phyloP scores from a whole-genome alignment of 768 basidiomycete genomes.

The Trametes coccinea region DNA sequence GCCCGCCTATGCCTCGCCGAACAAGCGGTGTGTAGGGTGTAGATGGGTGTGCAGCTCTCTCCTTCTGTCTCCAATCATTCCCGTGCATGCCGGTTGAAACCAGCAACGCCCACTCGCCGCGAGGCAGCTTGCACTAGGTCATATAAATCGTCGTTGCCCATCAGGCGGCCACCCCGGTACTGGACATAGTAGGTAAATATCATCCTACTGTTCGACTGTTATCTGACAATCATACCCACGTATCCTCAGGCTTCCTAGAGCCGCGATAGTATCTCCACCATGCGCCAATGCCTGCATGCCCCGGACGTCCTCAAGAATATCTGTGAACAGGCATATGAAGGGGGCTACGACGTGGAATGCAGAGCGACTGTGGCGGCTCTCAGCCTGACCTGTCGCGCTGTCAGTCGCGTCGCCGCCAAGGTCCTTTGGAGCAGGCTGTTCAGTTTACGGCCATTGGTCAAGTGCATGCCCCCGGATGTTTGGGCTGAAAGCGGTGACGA shows the following conservation, averaged over 20 bases:
- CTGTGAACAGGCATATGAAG: constrained; percentile 19
- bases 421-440: constrained; percentile 20
- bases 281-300: neutral
- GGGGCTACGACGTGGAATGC: constrained; percentile 16
- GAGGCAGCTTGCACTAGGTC: constrained; percentile 4
- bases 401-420: constrained; percentile 7
- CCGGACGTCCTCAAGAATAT: constrained; percentile 16
- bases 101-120: neutral
- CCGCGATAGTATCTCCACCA: neutral
- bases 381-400: neutral
- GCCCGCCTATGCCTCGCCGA: neutral
- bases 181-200: too few relatives aligned
- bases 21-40: neutral
- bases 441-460: constrained; percentile 17
- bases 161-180: too few relatives aligned
- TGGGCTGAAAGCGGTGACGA: constrained; percentile 8
- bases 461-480: constrained; percentile 17
- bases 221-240: too few relatives aligned
- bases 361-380: constrained; percentile 16
- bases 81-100: constrained; percentile 1
- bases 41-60: constrained; percentile 1
- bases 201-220: too few relatives aligned
- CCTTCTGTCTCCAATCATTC: neutral
- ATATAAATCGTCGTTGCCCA: neutral
- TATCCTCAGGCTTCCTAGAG: neutral